Base-by-base conservation (phyloP, 768 basidiomycete species). In the Amanita jacksonii region DNA sequence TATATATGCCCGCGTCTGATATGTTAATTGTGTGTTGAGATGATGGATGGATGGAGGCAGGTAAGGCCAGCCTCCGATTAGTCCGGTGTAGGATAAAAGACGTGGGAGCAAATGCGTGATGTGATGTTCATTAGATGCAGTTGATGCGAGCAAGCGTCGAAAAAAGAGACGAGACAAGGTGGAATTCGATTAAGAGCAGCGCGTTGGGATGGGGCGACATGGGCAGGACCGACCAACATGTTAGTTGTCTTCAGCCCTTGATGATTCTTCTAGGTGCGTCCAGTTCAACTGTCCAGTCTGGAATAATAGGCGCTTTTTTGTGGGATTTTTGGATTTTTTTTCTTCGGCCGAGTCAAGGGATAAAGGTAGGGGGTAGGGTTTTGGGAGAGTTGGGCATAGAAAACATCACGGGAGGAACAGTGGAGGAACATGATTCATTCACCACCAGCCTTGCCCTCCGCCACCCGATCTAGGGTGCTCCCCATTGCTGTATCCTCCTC, bases 101-200 rank as follows among this genome's bases (percentile, higher is more conserved):
- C n/a, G n/a, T n/a, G n/a, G n/a, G n/a, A n/a, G n/a, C n/a, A n/a
- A n/a, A n/a, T n/a, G n/a, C n/a, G 35, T 37, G 44, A 38, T 25
- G 27, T 38, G 36, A 44, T 24, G 61, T 74, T 75, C 70, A 65
- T 67, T 68, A 67, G 65, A 63, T 65, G 62, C 53, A 22, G 8
- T 38, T 38, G 44, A 45, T 45, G 44, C 36, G 44, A 45, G 44
- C 44, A 45, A 45, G 44, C 44, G 43, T 28, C 13, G 27, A 28
- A 38, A 37, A 35, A 44, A 25, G 41, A 43, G 34, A 39, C 37
- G 40, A 41, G 43, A 45, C 36, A 46, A 36, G 20, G 37, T 30
- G 13, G 36, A 28, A 58, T 68, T 56, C 62, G 54, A 25, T 62
- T 68, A 73, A 76, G 74, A 79, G 78, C 74, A 79, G 78, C 74